These are phyloP conservation scores for Hericium coralloides DNA, from an alignment of 768 basidiomycete genomes.

Conservation along the genomic window DNA sequence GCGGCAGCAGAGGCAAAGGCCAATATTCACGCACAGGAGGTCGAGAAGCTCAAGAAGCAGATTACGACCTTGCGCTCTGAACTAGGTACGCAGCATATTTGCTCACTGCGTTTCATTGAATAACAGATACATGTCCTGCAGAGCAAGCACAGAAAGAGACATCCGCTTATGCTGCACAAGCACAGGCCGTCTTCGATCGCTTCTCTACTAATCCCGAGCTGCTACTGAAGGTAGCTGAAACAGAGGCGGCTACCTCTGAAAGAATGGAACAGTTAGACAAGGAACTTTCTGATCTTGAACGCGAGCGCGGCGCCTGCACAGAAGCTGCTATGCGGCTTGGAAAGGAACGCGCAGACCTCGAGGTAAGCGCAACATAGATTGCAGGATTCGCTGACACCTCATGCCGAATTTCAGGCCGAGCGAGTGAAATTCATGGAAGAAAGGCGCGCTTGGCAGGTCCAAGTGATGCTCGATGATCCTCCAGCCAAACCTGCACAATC, in stretches of 20 bases:
- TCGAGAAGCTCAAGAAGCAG: constrained; percentile 39
- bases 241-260: background rate
- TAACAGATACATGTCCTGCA: constrained; percentile 17
- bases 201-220: constrained; percentile 24
- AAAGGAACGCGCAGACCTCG: constrained; percentile 53
- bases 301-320: constrained; percentile 55
- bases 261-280: constrained; percentile 39
- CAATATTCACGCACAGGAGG: constrained; percentile 30
- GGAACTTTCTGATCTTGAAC: constrained; percentile 49
- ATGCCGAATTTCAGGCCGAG: constrained; percentile 38
- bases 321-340: constrained; percentile 55
- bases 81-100: constrained; percentile 35
- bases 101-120: background rate
- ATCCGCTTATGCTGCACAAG: constrained; percentile 23
- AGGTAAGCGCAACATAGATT: constrained; percentile 34
- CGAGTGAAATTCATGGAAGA: constrained; percentile 55
- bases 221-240: too few relatives aligned
- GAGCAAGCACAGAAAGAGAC: constrained; percentile 41
- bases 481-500: constrained; percentile 15
- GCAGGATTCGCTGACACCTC: background rate
- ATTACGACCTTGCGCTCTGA: constrained; percentile 47
- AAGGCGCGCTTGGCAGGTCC: constrained; percentile 63
- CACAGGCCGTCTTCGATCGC: constrained; percentile 43
- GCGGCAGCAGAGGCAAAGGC: constrained; percentile 12
- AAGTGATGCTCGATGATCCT: constrained; percentile 51